These are phyloP conservation scores for Pseudomassariella vexata DNA, from an alignment of 2,329 filamentous ascomycete genomes.

Conservation along the genomic window DNA sequence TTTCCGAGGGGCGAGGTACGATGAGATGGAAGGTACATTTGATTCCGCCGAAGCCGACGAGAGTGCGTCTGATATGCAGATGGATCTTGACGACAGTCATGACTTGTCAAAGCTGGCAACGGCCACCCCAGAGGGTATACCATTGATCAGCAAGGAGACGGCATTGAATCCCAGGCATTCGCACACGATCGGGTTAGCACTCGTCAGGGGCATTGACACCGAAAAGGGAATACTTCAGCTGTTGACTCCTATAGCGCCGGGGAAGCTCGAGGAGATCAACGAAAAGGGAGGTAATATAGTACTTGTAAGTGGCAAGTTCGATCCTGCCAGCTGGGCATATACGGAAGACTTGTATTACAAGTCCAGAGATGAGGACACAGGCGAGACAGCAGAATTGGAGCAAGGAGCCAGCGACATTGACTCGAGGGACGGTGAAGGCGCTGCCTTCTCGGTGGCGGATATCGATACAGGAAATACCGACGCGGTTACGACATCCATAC, in stretches of 20 bases:
- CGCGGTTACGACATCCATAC: conserved; percentile 27
- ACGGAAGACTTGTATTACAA: conserved; percentile 52
- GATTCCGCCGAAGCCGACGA: conserved; percentile 12
- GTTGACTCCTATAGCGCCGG: conserved; percentile 50
- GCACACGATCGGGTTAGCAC: conserved; percentile 55
- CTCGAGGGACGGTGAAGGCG: too few relatives aligned
- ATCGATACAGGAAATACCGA: too few relatives aligned
- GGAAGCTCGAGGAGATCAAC: conserved; percentile 32
- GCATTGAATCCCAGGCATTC: conserved; percentile 56
- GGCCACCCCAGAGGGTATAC: conserved; percentile 48
- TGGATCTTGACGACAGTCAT: conserved; percentile 16
- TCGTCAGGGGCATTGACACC: conserved; percentile 65
- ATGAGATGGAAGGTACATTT: conserved; percentile 4
- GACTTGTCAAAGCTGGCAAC: conserved; percentile 22
- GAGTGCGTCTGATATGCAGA: conserved; percentile 9
- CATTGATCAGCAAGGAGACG: conserved; percentile 55
- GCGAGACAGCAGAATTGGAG: conserved; percentile 12
- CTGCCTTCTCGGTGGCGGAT: too few relatives aligned
- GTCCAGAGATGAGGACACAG: conserved; percentile 26
- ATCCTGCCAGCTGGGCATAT: conserved; percentile 65
- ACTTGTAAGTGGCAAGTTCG: conserved; percentile 63
- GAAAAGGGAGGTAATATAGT: conserved; percentile 45
- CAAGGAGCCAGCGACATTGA: neutral
- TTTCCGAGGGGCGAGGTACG: conserved; percentile 30
- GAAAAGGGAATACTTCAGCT: conserved; percentile 52